Conservation (phyloP, 352 stramenopile species). For the Globisporangium yorkense region DNA sequence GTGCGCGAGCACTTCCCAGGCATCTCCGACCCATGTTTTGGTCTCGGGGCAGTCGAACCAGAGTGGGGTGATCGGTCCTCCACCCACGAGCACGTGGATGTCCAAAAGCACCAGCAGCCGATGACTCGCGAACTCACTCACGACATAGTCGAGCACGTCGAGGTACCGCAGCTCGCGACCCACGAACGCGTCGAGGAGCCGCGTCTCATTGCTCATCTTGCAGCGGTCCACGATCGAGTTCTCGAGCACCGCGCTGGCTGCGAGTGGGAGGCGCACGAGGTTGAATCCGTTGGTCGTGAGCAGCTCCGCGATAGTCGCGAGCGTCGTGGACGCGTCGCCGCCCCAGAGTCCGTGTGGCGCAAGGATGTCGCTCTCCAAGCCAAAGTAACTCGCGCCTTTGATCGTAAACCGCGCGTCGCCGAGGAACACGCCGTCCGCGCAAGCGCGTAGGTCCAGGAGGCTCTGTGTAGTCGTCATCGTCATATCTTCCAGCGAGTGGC, state of each 20-base stretch:
- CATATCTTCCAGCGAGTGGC: too few relatives aligned
- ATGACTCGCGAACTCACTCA: constrained; percentile 22
- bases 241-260: constrained; percentile 30
- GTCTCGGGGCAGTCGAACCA: constrained; percentile 33
- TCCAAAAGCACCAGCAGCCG: constrained; percentile 45
- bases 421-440: constrained; percentile 28
- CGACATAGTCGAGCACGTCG: constrained; percentile 47
- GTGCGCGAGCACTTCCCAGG: constrained; percentile 29
- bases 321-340: constrained; percentile 38
- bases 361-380: constrained; percentile 56
- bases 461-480: too few relatives aligned
- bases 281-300: constrained; percentile 43
- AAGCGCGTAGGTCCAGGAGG: constrained; percentile 22
- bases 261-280: constrained; percentile 41
- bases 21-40: constrained; percentile 18
- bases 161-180: constrained; percentile 31
- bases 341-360: constrained; percentile 59
- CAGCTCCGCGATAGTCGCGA: constrained; percentile 27
- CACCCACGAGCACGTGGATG: constrained; percentile 36
- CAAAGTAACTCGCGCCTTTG: constrained; percentile 60
- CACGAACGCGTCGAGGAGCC: constrained; percentile 23
- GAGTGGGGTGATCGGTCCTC: constrained; percentile 26
- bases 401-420: constrained; percentile 29
- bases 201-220: constrained; percentile 39
- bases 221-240: constrained; percentile 30